Base-by-base conservation (phyloP, 371 early-diverging fungal genomes). In the Actinomortierella ambigua region DNA sequence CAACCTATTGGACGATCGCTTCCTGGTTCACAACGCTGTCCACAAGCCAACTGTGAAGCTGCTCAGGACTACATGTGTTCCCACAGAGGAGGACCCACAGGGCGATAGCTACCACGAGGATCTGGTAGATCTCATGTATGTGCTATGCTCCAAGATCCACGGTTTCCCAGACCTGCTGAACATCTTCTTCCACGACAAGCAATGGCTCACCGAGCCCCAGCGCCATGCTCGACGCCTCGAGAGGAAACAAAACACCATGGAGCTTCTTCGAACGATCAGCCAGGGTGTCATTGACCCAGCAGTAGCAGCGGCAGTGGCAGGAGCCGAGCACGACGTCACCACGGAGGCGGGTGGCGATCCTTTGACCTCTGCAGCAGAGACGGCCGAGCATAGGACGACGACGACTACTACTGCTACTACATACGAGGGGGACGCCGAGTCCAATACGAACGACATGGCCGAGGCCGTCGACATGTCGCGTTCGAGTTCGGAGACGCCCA, bases 61-160 rank as follows among this genome's bases (percentile, higher is more conserved):
- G 55, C 77, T 96, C 23, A 83, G 88, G 20, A 81, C 81, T 46
- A 92, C 91, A 76, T 67, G 67, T 43, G 75, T 67, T 48, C 34
- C 34, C 34, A 85, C 90, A 2, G 64, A 82, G 42, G 83, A 85
- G 42, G 82, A 87, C 50, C 76, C 71, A 9, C 80, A 80, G 51
- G 81, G 81, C n/a, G 90, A 86, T 42, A 63, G 80, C 27, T 93
- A 94, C 61, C 90, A 91, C 47, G 92, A 91, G 46, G 93, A 90
- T 24, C 81, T 97, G 63, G 89, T 95, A 24, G 95, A 95, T 61
- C 77, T 95, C 29, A 89, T 93, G 82, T 95, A 94, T 63, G 89
- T 89, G 53, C 86, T 98, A 24, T 91, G 94, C 61, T 88, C 89
- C 51, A 96, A 96, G 78, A 94, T 98, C 51, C 91, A 94, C 52